Conservation (phyloP, 306 rosid species). For the Echinosophora koreensis region DNA sequence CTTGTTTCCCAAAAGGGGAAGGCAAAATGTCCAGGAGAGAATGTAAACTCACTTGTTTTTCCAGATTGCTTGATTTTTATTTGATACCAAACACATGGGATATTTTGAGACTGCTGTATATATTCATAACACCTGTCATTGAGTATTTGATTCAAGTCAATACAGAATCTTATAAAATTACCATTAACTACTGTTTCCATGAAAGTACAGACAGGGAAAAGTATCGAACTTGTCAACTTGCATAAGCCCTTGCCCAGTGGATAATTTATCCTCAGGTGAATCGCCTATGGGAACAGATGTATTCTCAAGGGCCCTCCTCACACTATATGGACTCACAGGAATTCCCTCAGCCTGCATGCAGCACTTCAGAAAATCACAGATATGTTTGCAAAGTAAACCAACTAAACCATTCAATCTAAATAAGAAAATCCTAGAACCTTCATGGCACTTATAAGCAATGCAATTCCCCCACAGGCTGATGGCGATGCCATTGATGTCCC, state of each 20-base stretch:
- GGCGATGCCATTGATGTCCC: constrained; percentile 99
- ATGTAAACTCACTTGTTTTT: constrained; percentile 77
- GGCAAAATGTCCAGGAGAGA: constrained; percentile 42
- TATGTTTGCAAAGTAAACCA: constrained; percentile 37
- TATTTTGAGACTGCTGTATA: constrained; percentile 63
- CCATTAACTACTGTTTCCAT: constrained; percentile 34
- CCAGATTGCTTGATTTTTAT: constrained; percentile 77
- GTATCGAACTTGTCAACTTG: constrained; percentile 90
- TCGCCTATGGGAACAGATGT: constrained; percentile 78
- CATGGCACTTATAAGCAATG: constrained; percentile 91
- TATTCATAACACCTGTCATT: constrained; percentile 87
- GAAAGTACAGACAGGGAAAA: constrained; percentile 46
- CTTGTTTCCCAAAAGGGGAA: constrained; percentile 33
- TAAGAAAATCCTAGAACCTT: constrained; percentile 68
- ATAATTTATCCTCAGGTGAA: constrained; percentile 79
- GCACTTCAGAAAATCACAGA: constrained; percentile 40
- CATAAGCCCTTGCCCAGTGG: constrained; percentile 97
- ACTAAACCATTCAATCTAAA: constrained; percentile 42
- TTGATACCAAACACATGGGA: constrained; percentile 82
- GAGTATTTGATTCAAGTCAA: constrained; percentile 40
- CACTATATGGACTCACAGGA: constrained; percentile 88
- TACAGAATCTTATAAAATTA: constrained; percentile 35
- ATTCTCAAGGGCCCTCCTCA: constrained; percentile 95
- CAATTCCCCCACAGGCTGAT: constrained; percentile 98
- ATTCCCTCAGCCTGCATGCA: constrained; percentile 82